Evolutionary conservation across 2,329 filamentous ascomycete species (phyloP), one percentile per base, ranked within the genome.

Genomic region (Cytospora paraplurivora): DNA sequence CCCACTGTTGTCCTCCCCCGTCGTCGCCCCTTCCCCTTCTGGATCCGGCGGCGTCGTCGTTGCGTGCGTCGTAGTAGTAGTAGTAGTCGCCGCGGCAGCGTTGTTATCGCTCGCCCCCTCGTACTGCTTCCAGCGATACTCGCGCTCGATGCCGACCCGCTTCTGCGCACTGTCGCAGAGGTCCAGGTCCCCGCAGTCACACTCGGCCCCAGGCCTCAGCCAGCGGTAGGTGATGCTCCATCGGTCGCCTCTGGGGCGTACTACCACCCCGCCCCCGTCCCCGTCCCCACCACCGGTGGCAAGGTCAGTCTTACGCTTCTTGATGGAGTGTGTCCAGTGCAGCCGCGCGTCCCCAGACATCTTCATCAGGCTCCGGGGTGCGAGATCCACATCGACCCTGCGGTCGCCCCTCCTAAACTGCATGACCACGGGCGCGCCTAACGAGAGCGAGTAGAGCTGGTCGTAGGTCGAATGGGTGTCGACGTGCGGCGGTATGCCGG

Each of bases 401-500:
- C 65, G 56, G 10, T 67, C 70, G 1, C 69, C 71, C 13, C 74
- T 67, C 7, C 73, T 71, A 50, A 82, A 82, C 64, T 78, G 75
- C 78, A 82, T 82, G n/a, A 76, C 64, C 1, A 81, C 70, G 0
- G 77, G 74, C 0, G 74, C 70, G 0, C 79, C 79, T 1, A 81
- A 74, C 0, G 78, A 80, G 1, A 82, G 68, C 12, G 77, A 72
- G 62, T 81, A 82, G 2, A 82, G 74, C 67, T 81, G 77, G 62
- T 77, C 78, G 37, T 75, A 82, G 10, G 77, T 73, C 56, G 74
- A 76, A 71, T 86, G 85, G 3, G 84, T 85, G 72, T 87, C 85
- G 59, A 84, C 84, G 68, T 87, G 85, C 0, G 85, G 85, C 11
- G 85, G 85, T 67, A 87, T 87, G 1, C 85, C 85, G 0, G 81